Base-by-base conservation (phyloP, 2,329 filamentous ascomycete species). In the Eutypella sp. region DNA sequence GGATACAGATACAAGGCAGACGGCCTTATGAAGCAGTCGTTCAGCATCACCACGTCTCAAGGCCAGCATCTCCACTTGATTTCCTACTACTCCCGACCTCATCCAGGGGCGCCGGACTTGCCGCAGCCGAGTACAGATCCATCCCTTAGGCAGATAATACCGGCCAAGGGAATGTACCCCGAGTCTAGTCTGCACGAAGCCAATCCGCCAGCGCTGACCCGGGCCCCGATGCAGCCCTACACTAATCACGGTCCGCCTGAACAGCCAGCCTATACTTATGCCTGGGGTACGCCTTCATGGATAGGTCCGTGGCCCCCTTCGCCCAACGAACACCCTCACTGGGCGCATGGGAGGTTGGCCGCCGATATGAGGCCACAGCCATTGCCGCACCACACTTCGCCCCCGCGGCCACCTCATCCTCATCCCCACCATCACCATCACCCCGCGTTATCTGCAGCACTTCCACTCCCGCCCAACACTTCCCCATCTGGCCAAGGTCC, bases 11-110 rank as follows among this genome's bases (percentile, higher is more conserved):
- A 96, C 71, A 99, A 96, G 75, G 88, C 86, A 9, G 93, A 99
- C 60, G 93, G 93, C 1, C 78, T 99, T 4, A 96, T 97, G 90
- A 99, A 99, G 78, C 93, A 99, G 69, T 97, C 93, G 0, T 99
- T 97, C 76, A 97, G 92, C 71, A 97, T 99, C 70, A 96, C 91
- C 19, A 97, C 93, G 1, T 89, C 87, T 2, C 84, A 78, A 31
- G 60, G 89, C 54, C 90, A 96, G 59, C 93, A 97, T 64, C 82
- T 99, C 2, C 93, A 99, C 70, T 79, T 99, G 42, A 99, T 99
- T 70, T 96, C 92, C 58, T 99, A 99, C 71, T 97, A 91, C 68
- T 87, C 90, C 3, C 81, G 91, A 46, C 87, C 88, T 23, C 82
- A 89, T 47, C 81, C 87, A 3, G 81, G 81, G 27, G 78, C 84